Conservation (phyloP, 176 grass and related monocot genomes). For the Pharus latifolius region DNA sequence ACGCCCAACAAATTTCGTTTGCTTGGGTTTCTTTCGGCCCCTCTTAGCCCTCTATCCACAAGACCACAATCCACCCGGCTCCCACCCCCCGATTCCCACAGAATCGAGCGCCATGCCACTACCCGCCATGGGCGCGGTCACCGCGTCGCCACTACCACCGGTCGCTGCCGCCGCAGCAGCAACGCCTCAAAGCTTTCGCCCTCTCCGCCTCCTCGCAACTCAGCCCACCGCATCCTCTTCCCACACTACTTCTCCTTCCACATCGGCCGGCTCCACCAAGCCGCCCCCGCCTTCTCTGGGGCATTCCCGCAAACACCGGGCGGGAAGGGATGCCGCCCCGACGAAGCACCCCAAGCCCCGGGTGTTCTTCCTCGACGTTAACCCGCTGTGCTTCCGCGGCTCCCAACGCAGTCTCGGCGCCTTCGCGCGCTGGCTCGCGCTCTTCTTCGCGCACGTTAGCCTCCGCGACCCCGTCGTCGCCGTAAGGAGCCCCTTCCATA, state of each 20-base stretch:
- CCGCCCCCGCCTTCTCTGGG: not conserved
- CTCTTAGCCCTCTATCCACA: constrained; percentile 33
- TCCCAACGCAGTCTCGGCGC: constrained; percentile 49
- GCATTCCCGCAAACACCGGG: constrained; percentile 50
- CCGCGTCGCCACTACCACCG: constrained; percentile 2
- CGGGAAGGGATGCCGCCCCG: not conserved
- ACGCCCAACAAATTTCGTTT: not conserved
- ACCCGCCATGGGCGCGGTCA: constrained; percentile 7
- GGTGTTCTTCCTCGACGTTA: constrained; percentile 77
- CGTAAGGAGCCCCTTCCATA: constrained; percentile 24
- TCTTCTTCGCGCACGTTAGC: constrained; percentile 79
- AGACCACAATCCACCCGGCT: not conserved
- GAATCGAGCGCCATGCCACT: constrained; percentile 4
- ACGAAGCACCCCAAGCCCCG: constrained; percentile 10
- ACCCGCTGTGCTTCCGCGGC: constrained; percentile 61
- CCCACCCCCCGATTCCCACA: not conserved
- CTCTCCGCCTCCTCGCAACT: not conserved
- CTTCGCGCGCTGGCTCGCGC: constrained; percentile 62
- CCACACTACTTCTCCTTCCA: not conserved
- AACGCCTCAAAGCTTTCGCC: not conserved
- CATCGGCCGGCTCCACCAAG: not conserved
- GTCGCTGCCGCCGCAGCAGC: not conserved
- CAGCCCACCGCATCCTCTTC: not conserved
- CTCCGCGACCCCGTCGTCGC: constrained; percentile 60
- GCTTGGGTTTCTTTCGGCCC: not conserved